Base-by-base conservation (phyloP, 73 alveolate genomes). In the Effrenium voratum region DNA sequence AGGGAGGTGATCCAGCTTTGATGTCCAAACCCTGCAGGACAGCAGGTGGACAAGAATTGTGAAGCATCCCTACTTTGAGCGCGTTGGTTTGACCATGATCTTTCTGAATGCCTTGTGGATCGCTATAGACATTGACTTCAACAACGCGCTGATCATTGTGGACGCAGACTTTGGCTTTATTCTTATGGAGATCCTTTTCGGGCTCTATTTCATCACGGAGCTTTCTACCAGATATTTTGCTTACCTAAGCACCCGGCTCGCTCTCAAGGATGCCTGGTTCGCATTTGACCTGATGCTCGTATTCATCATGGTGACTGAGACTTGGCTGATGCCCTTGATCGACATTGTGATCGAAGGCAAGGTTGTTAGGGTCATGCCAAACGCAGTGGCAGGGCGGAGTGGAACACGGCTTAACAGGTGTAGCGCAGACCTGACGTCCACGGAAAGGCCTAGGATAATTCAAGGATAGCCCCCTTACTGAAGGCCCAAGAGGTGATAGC, bases 291-390 rank as follows among this genome's bases (percentile, higher is more conserved):
- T 88, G 40, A 70, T 88, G 19, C 41, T 88, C 55, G 95, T 88
- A 30, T 45, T 88, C 85, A 66, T 88, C 95, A 88, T 88, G 95
- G 95, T 43, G 12, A 43, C 86, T 38, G 93, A 84, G 93, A 84
- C 93, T 3, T 84, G 93, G 93, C 77, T 84, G 16, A 84, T 84
- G 52, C 93, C 93, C 22, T 22, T 84, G 24, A 38, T 84, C 41
- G 68, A 84, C 79, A n/a, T 55, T 45, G 86, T 28, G n/a, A n/a
- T n/a, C n/a, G n/a, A n/a, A n/a, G n/a, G n/a, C n/a, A n/a, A n/a
- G n/a, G n/a, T n/a, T n/a, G n/a, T n/a, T n/a, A n/a, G n/a, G n/a
- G n/a, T n/a, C n/a, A n/a, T n/a, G n/a, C n/a, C n/a, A n/a, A n/a
- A n/a, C n/a, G n/a, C n/a, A n/a, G n/a, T n/a, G n/a, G n/a, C n/a